Evolutionary conservation across 2,329 filamentous ascomycete genomes (phyloP).

Genomic region (Pseudocercospora macadamiae): DNA sequence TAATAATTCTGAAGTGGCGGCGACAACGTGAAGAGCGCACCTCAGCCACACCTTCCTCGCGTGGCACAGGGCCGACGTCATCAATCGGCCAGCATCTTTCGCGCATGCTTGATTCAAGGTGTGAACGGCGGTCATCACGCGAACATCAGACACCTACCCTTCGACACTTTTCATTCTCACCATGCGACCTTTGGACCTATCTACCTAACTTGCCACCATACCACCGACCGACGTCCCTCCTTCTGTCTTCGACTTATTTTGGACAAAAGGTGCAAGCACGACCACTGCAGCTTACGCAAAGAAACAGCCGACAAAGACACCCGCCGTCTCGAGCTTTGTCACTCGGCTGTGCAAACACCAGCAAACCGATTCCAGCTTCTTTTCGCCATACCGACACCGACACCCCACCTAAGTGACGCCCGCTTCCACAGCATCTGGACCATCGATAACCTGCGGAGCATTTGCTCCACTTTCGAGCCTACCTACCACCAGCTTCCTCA

Average conservation of each 20-base stretch:
- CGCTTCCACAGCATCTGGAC: not conserved
- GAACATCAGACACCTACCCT: not conserved
- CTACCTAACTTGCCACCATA: not conserved
- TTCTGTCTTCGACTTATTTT: not conserved
- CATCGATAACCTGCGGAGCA: slow-evolving; percentile 16
- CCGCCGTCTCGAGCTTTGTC: no score
- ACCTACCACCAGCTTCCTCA: not conserved
- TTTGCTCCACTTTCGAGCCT: slow-evolving; percentile 16
- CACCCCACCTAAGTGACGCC: not conserved
- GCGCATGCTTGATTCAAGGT: not conserved
- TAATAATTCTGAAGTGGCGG: not conserved
- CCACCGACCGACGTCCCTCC: not conserved
- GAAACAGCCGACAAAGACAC: not conserved
- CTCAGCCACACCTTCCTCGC: no score
- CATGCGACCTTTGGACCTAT: not conserved
- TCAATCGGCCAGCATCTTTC: not conserved
- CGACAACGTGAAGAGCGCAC: no score
- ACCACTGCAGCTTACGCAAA: not conserved
- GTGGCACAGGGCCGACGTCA: not conserved
- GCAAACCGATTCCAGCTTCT: slow-evolving; percentile 5
- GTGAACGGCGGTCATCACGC: not conserved
- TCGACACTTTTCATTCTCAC: no score
- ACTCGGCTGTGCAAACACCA: not conserved
- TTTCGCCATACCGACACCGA: no score
- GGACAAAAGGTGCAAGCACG: not conserved